Base-by-base conservation (phyloP, 1,284 basidiomycete species). In the Exobasidium rhododendri region DNA sequence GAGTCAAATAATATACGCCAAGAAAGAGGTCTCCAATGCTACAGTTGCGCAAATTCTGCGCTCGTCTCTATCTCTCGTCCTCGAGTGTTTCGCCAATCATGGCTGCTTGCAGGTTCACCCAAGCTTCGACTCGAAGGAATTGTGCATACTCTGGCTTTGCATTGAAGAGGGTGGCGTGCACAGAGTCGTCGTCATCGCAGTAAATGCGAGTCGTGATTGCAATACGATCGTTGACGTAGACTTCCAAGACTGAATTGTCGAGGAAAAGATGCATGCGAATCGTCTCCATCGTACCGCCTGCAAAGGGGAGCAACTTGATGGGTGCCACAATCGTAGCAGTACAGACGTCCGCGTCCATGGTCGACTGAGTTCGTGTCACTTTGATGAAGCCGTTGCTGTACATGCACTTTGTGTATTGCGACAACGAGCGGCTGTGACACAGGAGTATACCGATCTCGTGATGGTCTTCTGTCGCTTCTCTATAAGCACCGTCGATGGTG, bases 201-300 rank as follows among this genome's bases (percentile, higher is more conserved):
- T 73, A 73, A 51, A 73, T 61, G 10, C 71, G 63, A 3, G 69
- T 70, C 22, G 66, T 67, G 13, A 71, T 57, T 0, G 63, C 69
- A 0, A 67, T 35, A 10, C 67, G 58, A 53, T 69, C 71, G 46
- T 73, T 64, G 28, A 67, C 67, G 51, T 70, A 73, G 43, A 73
- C 59, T 49, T 73, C 69, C 26, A 73, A 60, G n/a, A 73, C 71
- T 11, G 64, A 66, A 55, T 71, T 71, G 61, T 73, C 71, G 47
- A 71, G 22, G 35, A 71, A 71, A 47, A 73, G 30, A 24, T 68
- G 57, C 32, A 71, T 49, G 17, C 59, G 58, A n/a, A 61, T 30
- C 22, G 13, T 3, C 44, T 62, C 60, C 52, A 67, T 60, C 1
- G 30, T 56, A 17, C 45, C 62, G 11, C 29, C 30, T 17, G 40